Percentiles rank a stretch among this genome's conserved stretches.
phyloP scores from a whole-genome alignment of 441 rosid genomes.

The Lepidium campestre region DNA sequence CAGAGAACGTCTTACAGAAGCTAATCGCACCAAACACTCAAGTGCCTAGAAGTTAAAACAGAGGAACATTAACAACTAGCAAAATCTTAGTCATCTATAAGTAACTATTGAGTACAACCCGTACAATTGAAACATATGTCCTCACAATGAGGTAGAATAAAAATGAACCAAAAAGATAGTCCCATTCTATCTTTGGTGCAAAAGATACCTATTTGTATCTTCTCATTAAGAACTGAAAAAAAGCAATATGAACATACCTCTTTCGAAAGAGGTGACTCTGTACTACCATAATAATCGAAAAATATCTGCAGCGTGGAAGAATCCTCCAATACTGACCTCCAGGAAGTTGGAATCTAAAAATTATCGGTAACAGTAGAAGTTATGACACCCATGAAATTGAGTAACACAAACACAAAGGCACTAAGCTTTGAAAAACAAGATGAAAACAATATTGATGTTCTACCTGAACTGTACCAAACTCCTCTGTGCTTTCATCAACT shows the following conservation, averaged over 20 bases:
- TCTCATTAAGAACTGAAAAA: background rate
- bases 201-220: conserved; percentile 1
- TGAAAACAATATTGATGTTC: background rate
- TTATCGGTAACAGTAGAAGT: conserved; percentile 9
- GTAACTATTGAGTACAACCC: background rate
- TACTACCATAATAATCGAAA: conserved; percentile 85
- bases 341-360: conserved; percentile 78
- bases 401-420: background rate
- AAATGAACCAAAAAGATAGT: background rate
- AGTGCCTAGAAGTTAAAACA: conserved; percentile 54
- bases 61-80: conserved; percentile 6
- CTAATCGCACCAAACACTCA: conserved; percentile 97
- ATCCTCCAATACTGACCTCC: conserved; percentile 92
- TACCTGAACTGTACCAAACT: conserved; percentile 99
- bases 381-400: conserved; percentile 2
- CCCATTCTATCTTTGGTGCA: background rate
- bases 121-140: background rate
- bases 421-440: background rate
- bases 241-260: conserved; percentile 48
- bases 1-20: conserved; percentile 91
- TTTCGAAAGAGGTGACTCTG: conserved; percentile 79
- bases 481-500: conserved; percentile 97
- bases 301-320: conserved; percentile 88
- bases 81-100: background rate
- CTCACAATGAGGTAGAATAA: background rate